Evolutionary conservation across 805 yeast genomes (phyloP).

Genomic region (Nakazawaea holstii): DNA sequence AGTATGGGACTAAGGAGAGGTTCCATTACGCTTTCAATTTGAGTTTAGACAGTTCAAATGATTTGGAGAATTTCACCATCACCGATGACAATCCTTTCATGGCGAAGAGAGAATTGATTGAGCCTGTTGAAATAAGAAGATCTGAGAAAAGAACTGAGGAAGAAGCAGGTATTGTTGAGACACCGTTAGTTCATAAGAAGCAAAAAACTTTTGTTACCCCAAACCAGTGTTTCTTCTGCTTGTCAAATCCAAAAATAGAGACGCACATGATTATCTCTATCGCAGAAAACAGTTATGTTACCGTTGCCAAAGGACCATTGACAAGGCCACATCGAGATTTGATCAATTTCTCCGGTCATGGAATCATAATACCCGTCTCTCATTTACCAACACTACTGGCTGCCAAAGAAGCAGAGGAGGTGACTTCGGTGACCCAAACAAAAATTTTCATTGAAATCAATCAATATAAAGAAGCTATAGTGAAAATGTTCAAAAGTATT

Average conservation of each 20-base stretch:
- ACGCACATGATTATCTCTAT: constrained; percentile 78
- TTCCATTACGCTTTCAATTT: constrained; percentile 77
- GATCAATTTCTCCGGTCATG: constrained; percentile 71
- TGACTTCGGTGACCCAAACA: constrained; percentile 22
- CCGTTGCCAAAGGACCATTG: constrained; percentile 85
- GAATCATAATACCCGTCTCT: constrained; percentile 71
- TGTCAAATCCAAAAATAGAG: constrained; percentile 72
- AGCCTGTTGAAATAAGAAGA: not conserved
- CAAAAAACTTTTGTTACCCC: constrained; percentile 43
- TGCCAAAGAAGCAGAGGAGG: constrained; percentile 20
- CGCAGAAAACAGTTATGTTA: constrained; percentile 58
- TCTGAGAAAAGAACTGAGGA: constrained; percentile 12
- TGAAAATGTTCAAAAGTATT: constrained; percentile 36
- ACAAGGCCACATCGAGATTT: constrained; percentile 42
- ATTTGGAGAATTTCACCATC: constrained; percentile 17
- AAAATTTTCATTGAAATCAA: constrained; percentile 38
- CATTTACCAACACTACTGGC: constrained; percentile 47
- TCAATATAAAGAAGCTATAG: constrained; percentile 41
- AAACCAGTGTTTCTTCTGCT: constrained; percentile 71
- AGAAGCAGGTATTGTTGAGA: constrained; percentile 1
- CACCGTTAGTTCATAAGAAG: constrained; percentile 18
- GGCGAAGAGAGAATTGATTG: constrained; percentile 1
- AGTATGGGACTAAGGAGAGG: constrained; percentile 47
- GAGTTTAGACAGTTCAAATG: constrained; percentile 20
- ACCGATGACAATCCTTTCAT: constrained; percentile 27